Percentiles rank a stretch among this genome's conserved stretches.
Conservation (phyloP, 78 protist species). For the Tieghemostelium lacteum region DNA sequence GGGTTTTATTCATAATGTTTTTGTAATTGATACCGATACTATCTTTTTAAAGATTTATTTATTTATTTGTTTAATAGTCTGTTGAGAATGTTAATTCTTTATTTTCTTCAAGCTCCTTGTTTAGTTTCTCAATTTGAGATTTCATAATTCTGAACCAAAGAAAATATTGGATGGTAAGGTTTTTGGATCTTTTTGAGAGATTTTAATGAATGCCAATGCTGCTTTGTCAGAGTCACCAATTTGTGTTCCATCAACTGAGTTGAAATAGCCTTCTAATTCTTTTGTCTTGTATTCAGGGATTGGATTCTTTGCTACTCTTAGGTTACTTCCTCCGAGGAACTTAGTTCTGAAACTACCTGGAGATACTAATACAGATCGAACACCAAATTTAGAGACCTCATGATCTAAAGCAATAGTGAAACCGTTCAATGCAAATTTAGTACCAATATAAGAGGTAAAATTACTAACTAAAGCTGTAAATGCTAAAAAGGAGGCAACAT, state of each 20-base stretch:
- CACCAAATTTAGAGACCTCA: not conserved
- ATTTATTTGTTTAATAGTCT: not conserved
- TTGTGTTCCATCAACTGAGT: not conserved
- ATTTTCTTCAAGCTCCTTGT: not conserved
- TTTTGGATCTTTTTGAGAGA: not conserved
- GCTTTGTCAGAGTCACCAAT: not conserved
- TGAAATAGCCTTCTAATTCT: not conserved
- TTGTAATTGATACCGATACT: not conserved
- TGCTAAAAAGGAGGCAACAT: conserved; percentile 12
- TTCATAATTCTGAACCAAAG: not conserved
- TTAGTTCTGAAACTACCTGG: conserved; percentile 12
- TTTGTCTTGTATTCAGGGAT: not conserved
- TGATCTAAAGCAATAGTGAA: not conserved
- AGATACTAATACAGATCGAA: not conserved
- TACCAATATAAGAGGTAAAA: not conserved
- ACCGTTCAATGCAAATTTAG: not conserved
- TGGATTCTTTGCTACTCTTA: not conserved
- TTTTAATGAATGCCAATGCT: not conserved
- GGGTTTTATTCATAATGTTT: too few species aligned
- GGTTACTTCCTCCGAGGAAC: not conserved
- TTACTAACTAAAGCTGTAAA: not conserved
- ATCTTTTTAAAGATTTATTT: too few species aligned
- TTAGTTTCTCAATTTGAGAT: not conserved
- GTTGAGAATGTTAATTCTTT: not conserved
- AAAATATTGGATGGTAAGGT: not conserved